These are phyloP conservation scores for Agrocybe chaxingu DNA, from an alignment of 768 basidiomycete species.

Conservation along the genomic window DNA sequence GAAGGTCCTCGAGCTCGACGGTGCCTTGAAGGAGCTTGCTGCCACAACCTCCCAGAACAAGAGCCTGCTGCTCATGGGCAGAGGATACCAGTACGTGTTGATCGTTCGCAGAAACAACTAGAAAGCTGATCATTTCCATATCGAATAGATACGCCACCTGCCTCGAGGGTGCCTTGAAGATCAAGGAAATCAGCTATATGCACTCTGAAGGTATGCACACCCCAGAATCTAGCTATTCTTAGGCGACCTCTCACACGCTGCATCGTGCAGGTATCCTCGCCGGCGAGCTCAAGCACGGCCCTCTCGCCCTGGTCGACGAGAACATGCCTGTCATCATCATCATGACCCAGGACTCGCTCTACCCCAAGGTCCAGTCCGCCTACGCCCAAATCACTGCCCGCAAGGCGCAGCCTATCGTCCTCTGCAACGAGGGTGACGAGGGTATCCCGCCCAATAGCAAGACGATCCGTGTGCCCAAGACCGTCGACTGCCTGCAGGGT, in stretches of 20 bases:
- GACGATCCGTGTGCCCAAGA: constrained; percentile 93
- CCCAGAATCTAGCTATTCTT: not conserved
- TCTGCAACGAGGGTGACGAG: constrained; percentile 92
- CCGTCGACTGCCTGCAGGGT: constrained; percentile 93
- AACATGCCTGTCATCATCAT: constrained; percentile 99
- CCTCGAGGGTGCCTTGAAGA: constrained; percentile 97
- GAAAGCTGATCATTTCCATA: constrained; percentile 2
- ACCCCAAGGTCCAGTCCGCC: constrained; percentile 97
- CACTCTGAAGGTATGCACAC: constrained; percentile 60
- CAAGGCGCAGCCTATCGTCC: constrained; percentile 91
- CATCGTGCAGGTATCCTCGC: constrained; percentile 74
- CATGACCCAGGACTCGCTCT: constrained; percentile 98
- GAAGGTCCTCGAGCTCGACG: constrained; percentile 78
- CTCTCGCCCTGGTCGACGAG: constrained; percentile 96
- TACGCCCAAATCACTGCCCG: constrained; percentile 97
- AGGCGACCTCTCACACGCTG: constrained; percentile 10
- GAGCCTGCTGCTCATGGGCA: constrained; percentile 92
- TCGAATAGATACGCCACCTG: constrained; percentile 81
- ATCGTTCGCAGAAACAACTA: not conserved
- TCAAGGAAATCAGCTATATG: constrained; percentile 98
- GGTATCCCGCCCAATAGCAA: constrained; percentile 70
- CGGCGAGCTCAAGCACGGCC: constrained; percentile 98
- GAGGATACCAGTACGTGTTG: constrained; percentile 85
- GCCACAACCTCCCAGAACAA: constrained; percentile 78
- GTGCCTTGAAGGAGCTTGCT: constrained; percentile 75